phyloP scores from a whole-genome alignment of 805 yeast genomes.

The Ogataea nitratoaversa region DNA sequence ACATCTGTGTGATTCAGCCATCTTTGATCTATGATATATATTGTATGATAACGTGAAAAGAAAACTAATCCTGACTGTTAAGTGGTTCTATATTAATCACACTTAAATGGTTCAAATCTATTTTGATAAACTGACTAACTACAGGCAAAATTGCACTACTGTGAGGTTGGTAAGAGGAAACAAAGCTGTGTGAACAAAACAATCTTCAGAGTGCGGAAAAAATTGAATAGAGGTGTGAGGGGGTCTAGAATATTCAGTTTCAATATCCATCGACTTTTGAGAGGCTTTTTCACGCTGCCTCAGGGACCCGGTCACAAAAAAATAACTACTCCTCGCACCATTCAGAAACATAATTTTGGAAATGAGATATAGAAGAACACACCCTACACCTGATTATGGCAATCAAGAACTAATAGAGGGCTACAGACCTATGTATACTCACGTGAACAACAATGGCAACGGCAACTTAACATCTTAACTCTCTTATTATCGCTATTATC shows the following conservation, averaged over 20 bases:
- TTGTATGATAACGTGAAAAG: slow-evolving; percentile 1
- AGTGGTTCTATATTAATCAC: not conserved
- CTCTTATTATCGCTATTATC: no score
- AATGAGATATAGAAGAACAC: no score
- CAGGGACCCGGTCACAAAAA: no score
- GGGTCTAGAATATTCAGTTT: no score
- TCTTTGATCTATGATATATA: slow-evolving; percentile 36
- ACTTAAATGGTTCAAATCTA: not conserved
- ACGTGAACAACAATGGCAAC: no score
- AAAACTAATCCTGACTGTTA: not conserved
- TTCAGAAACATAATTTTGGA: no score
- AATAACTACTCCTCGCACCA: no score
- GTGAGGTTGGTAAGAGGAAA: not conserved
- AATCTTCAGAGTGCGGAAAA: not conserved
- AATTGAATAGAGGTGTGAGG: not conserved
- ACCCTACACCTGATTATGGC: no score
- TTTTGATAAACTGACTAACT: not conserved
- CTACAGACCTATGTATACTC: no score
- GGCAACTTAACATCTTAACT: no score
- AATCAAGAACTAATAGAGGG: no score
- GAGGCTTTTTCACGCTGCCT: not conserved
- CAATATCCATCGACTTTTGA: not conserved
- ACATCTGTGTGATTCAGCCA: slow-evolving; percentile 98
- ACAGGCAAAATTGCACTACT: not conserved
- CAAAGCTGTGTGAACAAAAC: not conserved